phyloP scores from a whole-genome alignment of 225 moss, liverwort and hornwort genomes.

The Bryum argenteum region DNA sequence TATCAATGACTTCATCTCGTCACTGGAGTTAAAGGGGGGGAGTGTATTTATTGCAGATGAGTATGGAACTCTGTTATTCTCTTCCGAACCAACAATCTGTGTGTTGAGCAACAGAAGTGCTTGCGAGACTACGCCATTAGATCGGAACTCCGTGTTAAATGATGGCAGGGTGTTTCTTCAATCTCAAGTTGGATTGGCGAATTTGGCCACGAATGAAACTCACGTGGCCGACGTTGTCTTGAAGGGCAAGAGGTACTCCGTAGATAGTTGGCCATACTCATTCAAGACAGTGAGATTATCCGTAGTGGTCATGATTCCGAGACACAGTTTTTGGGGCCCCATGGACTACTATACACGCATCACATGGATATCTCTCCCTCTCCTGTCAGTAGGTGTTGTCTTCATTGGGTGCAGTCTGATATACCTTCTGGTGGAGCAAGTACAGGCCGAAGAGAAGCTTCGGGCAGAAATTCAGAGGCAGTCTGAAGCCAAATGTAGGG shows the following conservation, averaged over 20 bases:
- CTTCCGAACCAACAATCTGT: constrained; percentile 56
- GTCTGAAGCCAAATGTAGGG: constrained; percentile 56
- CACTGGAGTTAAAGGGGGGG: constrained; percentile 57
- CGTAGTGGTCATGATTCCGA: constrained; percentile 62
- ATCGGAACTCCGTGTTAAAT: constrained; percentile 40
- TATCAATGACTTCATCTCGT: constrained; percentile 53
- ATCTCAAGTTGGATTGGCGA: constrained; percentile 39
- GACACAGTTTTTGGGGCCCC: constrained; percentile 54
- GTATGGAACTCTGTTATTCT: constrained; percentile 57
- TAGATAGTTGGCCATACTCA: constrained; percentile 62
- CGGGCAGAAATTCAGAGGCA: constrained; percentile 60
- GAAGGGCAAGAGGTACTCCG: constrained; percentile 48
- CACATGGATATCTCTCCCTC: constrained; percentile 49
- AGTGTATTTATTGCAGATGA: constrained; percentile 66
- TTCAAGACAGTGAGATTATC: constrained; percentile 58
- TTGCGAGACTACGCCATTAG: constrained; percentile 48
- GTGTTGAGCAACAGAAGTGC: constrained; percentile 38
- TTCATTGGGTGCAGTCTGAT: constrained; percentile 50
- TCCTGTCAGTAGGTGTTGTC: constrained; percentile 50
- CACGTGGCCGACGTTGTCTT: constrained; percentile 52
- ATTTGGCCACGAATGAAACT: constrained; percentile 51
- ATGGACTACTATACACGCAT: constrained; percentile 52
- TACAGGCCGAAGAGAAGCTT: constrained; percentile 55
- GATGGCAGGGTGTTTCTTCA: constrained; percentile 43
- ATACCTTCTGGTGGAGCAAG: constrained; percentile 58